Conservation (phyloP, 495 filamentous ascomycete genomes). For the Penicillium longicatenatum region DNA sequence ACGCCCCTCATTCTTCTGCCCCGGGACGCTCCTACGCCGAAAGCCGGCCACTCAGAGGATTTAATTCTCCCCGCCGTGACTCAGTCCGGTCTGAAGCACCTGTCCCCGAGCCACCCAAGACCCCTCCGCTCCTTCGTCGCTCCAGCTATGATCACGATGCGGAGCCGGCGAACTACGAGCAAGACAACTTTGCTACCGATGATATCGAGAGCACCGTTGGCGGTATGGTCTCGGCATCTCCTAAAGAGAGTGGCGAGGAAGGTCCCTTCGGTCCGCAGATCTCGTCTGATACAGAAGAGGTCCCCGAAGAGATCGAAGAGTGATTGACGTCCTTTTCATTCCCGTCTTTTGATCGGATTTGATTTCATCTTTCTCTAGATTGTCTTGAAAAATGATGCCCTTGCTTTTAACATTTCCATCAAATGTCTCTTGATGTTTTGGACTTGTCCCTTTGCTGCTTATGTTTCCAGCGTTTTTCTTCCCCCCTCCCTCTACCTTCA, state of each 20-base stretch:
- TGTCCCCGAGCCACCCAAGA: slow-evolving; percentile 53
- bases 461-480: slow-evolving; percentile 12
- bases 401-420: neutral
- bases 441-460: slow-evolving; percentile 2
- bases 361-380: slow-evolving; percentile 16
- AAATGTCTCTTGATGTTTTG: neutral
- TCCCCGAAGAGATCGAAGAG: slow-evolving; percentile 2
- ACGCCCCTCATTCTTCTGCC: slow-evolving; percentile 38
- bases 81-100: slow-evolving; percentile 37
- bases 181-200: slow-evolving; percentile 34
- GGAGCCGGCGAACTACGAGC: slow-evolving; percentile 46
- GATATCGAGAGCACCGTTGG: slow-evolving; percentile 46
- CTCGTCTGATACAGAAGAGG: slow-evolving; percentile 15
- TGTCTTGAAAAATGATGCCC: slow-evolving; percentile 13
- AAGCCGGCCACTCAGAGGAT: slow-evolving; percentile 39
- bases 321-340: neutral
- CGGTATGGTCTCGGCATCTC: slow-evolving; percentile 42
- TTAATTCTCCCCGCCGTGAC: slow-evolving; percentile 34
- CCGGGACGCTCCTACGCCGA: slow-evolving; percentile 53
- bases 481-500: neutral
- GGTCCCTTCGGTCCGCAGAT: slow-evolving; percentile 45
- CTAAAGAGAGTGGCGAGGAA: slow-evolving; percentile 30
- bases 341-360: slow-evolving; percentile 13
- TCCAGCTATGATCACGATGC: slow-evolving; percentile 75
- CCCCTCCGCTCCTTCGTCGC: slow-evolving; percentile 69